Base-by-base conservation (phyloP, 2,329 filamentous ascomycete species). In the Coniochaeta sp. region DNA sequence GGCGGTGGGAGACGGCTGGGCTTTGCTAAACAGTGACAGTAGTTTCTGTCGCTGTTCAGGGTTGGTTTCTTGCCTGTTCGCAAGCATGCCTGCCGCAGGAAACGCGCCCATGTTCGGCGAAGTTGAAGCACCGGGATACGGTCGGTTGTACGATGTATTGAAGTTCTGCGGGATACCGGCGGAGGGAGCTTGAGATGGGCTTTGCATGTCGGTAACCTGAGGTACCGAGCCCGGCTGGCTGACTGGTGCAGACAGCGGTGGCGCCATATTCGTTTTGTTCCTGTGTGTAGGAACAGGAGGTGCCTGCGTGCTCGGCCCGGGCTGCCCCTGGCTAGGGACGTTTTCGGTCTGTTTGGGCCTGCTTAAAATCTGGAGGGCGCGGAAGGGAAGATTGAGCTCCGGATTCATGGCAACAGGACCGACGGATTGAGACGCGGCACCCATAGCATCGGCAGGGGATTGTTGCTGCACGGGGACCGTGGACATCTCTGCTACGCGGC, bases 1-100 rank as follows among this genome's bases (percentile, higher is more conserved):
- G 4, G 58, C 65, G 28, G 63, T 61, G 14, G 66, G 59, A 19
- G 67, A 68, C 5, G 67, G 55, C 50, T 72, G 69, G 4, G 75
- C 67, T 66, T 83, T 83, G 28, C 82, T 81, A 67, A 90, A 89
- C 1, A 90, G 79, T 5, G 86, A 88, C 14, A 90, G 75, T 4
- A 82, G 73, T 59, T 75, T 73, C 52, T 76, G 75, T 62, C 71
- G 75, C 58, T 81, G 79, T 44, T 75, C 81, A 22, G 70, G 65
- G 8, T 71, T 74, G 44, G 71, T 69, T 28, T 75, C 71, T 42
- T 72, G 69, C 30, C 72, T 70, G 12, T 70, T 71, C 52, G 73
- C 72, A 24, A 68, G 60, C 12, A 66, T 59, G 6, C 64, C 5
- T 71, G 67, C 26, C 67, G 60, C 7, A 70, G 69, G 44, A 71